Base-by-base conservation (phyloP, 257 asterid species). In the Handroanthus guayacan region DNA sequence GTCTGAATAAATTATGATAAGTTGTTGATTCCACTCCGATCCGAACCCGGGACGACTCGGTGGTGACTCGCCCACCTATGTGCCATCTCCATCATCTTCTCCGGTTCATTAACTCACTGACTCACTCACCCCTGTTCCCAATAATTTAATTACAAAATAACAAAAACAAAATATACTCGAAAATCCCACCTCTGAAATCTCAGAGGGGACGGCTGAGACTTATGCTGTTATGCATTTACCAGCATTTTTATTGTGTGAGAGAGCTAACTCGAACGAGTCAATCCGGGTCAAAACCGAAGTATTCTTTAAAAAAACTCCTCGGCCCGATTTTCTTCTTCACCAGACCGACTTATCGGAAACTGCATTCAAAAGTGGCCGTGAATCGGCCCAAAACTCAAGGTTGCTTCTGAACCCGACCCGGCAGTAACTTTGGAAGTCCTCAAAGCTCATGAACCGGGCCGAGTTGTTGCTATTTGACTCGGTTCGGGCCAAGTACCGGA, bases 41-140 rank as follows among this genome's bases (percentile, higher is more conserved):
- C 45, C 79, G 51, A 82, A 82, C 82, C 37, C 85, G 86, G 90
- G 94, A 89, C 87, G 91, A 89, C 94, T 87, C 81, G 79, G 87
- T 66, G 89, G 87, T 60, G 71, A 83, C 84, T 50, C 88, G 78
- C 62, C 84, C 84, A 78, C 94, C 84, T 12, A 55, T 74, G 73
- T 69, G 94, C 94, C 94, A 86, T 89, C 93, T 81, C 94, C 84
- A 14, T 67, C 67, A 43, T 61, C 3, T 60, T 62, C 74, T 39
- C n/a, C 36, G 52, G 60, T 57, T 65, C 69, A 10, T 18, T 62
- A 9, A 57, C 75, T 36, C 71, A 20, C 10, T 64, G 41, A 57
- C 65, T 67, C 83, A 47, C 62, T 82, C 5, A 14, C 74, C 47
- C 75, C 43, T 12, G 18, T 68, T 41, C 76, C 38, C 12, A 11